These are phyloP conservation scores for Fusarium denticulatum DNA, from an alignment of 2,329 filamentous ascomycete genomes.

Conservation along the genomic window DNA sequence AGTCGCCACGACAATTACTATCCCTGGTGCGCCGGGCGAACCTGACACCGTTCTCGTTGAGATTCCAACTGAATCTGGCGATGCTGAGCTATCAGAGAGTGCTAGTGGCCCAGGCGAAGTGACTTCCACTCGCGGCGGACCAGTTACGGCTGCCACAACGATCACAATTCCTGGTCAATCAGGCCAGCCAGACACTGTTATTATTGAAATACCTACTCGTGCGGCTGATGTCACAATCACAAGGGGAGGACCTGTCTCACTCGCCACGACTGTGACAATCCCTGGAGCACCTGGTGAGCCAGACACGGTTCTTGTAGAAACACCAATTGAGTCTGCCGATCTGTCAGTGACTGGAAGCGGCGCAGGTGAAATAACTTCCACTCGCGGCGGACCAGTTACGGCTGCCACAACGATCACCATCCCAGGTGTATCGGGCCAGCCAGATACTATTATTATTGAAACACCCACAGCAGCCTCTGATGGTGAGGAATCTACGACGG, in stretches of 20 bases:
- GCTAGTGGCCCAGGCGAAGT: accelerated
- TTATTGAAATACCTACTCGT: background rate
- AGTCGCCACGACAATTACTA: background rate
- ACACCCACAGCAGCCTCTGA: background rate
- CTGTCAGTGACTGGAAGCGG: background rate
- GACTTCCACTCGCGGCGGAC: background rate
- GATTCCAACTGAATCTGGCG: background rate
- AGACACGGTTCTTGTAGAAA: background rate
- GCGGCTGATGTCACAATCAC: background rate
- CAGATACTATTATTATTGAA: background rate
- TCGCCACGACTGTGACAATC: background rate
- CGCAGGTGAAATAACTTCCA: background rate
- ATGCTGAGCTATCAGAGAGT: background rate
- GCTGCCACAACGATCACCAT: background rate
- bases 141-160: background rate
- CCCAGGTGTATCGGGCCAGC: background rate
- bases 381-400: background rate
- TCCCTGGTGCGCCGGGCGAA: background rate
- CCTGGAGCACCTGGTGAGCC: background rate
- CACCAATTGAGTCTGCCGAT: background rate
- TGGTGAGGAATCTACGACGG: background rate
- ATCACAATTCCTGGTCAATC: background rate
- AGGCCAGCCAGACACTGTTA: background rate
- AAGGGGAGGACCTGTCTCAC: background rate
- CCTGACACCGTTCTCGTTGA: background rate